Conservation (phyloP, 306 rosid genomes). For the Fragaria vesca region DNA sequence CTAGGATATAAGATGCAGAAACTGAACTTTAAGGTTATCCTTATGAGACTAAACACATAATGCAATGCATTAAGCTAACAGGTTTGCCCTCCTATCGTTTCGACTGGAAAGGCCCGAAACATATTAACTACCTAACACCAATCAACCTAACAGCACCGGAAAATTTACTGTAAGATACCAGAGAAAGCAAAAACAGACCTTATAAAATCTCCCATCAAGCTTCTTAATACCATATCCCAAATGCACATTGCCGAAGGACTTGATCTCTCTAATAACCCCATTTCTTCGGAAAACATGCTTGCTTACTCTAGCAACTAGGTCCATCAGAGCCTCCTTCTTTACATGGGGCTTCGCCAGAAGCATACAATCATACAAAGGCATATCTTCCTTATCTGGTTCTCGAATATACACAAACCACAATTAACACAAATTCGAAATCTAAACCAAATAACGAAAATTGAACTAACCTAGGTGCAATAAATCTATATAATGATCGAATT, state of each 20-base stretch:
- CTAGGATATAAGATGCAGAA: background rate
- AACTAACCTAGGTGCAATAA: background rate
- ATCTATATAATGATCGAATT: background rate
- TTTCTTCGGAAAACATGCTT: constrained; percentile 72
- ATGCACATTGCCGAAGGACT: constrained; percentile 60
- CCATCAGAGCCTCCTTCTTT: constrained; percentile 50
- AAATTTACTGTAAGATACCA: background rate
- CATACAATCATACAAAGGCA: constrained; percentile 90
- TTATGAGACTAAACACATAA: background rate
- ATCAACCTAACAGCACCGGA: background rate
- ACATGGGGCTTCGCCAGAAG: constrained; percentile 67
- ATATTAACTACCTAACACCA: background rate
- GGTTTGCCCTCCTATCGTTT: background rate
- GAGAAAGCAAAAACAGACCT: constrained; percentile 41
- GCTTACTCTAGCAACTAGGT: constrained; percentile 67
- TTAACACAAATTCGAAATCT: background rate
- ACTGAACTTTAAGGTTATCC: background rate
- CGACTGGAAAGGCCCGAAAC: background rate
- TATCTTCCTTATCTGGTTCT: constrained; percentile 3
- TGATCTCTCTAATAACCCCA: constrained; percentile 65
- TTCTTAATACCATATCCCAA: constrained; percentile 88
- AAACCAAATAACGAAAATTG: background rate
- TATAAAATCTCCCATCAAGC: constrained; percentile 79
- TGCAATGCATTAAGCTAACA: background rate
- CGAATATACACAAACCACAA: background rate